Evolutionary conservation across 2,329 filamentous ascomycete species (phyloP).

Genomic region (Raffaelea ambrosiae): DNA sequence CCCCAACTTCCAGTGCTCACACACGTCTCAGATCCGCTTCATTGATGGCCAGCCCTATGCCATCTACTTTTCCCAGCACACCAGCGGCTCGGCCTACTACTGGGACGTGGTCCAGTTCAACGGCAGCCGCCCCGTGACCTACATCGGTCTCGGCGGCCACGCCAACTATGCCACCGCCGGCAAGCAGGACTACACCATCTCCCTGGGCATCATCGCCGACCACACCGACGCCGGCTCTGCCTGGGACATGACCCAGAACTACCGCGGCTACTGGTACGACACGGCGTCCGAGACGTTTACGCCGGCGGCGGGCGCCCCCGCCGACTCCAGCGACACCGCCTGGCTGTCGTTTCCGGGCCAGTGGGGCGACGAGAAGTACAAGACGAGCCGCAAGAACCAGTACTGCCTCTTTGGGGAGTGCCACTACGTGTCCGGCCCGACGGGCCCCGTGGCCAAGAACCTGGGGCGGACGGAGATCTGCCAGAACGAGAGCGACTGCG

Average conservation of each 20-base stretch:
- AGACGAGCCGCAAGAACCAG: conserved; percentile 9
- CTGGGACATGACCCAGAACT: conserved; percentile 17
- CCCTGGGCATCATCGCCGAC: conserved; percentile 13
- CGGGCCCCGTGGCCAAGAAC: conserved; percentile 15
- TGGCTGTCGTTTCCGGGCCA: conserved; percentile 15
- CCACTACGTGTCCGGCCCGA: conserved; percentile 15
- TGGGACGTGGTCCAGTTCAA: conserved; percentile 12
- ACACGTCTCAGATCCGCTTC: conserved; percentile 15
- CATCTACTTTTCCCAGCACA: conserved; percentile 17
- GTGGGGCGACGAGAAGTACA: conserved; percentile 18
- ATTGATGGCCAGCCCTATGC: conserved; percentile 11
- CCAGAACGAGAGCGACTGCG: conserved; percentile 11
- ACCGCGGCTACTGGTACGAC: conserved; percentile 17
- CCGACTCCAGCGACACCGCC: too few species aligned
- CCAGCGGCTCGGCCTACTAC: conserved; percentile 16
- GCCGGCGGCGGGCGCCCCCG: too few species aligned
- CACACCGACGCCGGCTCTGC: conserved; percentile 14
- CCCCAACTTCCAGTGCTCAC: background rate
- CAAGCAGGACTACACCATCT: conserved; percentile 14
- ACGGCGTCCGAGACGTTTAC: conserved; percentile 6
- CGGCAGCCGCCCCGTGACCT: conserved; percentile 11
- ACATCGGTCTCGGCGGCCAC: conserved; percentile 14
- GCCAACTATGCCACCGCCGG: conserved; percentile 17
- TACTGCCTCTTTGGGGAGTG: conserved; percentile 16
- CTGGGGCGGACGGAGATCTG: conserved; percentile 15